Percentiles rank a stretch among this genome's conserved stretches.
Conservation (phyloP, 2,329 filamentous ascomycete genomes). For the Aspergillus floridensis region DNA sequence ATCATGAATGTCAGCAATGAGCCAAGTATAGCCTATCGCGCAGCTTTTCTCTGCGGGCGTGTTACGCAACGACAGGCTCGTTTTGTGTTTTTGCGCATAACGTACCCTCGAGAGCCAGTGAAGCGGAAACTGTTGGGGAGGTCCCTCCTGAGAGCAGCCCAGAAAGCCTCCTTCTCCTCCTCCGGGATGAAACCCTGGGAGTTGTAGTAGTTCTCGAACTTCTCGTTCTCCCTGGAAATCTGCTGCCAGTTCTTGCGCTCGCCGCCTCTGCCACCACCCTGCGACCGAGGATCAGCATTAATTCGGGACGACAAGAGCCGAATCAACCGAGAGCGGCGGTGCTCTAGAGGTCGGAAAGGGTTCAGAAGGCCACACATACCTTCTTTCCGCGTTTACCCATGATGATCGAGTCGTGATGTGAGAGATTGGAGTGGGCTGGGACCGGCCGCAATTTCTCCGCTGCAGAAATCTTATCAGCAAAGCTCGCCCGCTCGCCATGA, state of each 20-base stretch:
- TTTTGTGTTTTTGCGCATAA: slow-evolving; percentile 9
- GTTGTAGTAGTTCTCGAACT: slow-evolving; percentile 85
- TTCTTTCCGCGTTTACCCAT: slow-evolving; percentile 8
- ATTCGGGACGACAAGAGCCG: background rate
- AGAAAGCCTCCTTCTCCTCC: slow-evolving; percentile 76
- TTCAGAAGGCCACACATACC: background rate
- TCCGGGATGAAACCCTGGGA: slow-evolving; percentile 70
- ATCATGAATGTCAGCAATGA: slow-evolving; percentile 11
- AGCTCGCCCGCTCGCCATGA: background rate
- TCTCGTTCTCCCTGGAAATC: slow-evolving; percentile 75
- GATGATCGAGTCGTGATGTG: background rate
- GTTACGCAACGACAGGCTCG: background rate
- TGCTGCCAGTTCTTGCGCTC: slow-evolving; percentile 54
- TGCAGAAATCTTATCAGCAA: slow-evolving; percentile 6
- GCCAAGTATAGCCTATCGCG: background rate
- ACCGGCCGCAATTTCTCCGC: slow-evolving; percentile 7
- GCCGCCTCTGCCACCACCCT: slow-evolving; percentile 48
- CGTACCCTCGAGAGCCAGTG: slow-evolving; percentile 85
- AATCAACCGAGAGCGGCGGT: background rate
- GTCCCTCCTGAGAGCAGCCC: slow-evolving; percentile 77
- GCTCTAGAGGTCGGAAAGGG: background rate
- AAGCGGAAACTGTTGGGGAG: slow-evolving; percentile 97
- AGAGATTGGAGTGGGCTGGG: background rate
- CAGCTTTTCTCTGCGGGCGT: background rate
- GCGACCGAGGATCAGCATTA: slow-evolving; percentile 9